phyloP scores from a whole-genome alignment of 495 filamentous ascomycete genomes.

The Aspergillus cristatus region DNA sequence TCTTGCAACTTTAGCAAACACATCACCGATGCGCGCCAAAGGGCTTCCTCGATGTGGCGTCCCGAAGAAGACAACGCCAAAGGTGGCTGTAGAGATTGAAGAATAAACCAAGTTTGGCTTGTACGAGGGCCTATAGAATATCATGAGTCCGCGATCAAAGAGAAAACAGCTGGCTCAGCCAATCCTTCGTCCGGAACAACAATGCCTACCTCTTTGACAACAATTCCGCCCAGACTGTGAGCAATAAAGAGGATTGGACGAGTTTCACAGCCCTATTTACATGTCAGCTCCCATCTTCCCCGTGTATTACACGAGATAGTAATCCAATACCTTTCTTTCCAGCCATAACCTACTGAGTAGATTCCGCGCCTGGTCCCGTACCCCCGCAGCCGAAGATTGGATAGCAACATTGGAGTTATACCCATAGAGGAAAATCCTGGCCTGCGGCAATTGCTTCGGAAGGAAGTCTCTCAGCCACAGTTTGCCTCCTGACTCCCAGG shows the following conservation, averaged over 20 bases:
- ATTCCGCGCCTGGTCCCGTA: slow-evolving; percentile 23
- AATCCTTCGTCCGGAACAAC: too few species aligned
- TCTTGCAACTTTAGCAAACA: slow-evolving; percentile 14
- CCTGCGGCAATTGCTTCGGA: slow-evolving; percentile 17
- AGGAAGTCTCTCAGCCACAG: slow-evolving; percentile 31
- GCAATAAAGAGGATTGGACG: slow-evolving; percentile 11
- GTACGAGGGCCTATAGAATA: slow-evolving; percentile 9
- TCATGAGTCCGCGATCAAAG: neutral
- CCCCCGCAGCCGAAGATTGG: slow-evolving; percentile 14
- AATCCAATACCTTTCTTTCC: slow-evolving; percentile 5
- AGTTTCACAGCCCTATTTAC: slow-evolving; percentile 2
- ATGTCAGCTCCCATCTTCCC: neutral
- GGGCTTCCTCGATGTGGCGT: slow-evolving; percentile 11
- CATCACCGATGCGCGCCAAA: slow-evolving; percentile 13
- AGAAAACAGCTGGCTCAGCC: neutral
- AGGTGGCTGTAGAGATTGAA: slow-evolving; percentile 15
- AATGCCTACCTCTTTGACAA: slow-evolving; percentile 9
- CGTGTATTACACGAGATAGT: neutral
- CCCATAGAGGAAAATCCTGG: slow-evolving; percentile 26
- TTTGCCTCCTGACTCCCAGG: slow-evolving; percentile 18
- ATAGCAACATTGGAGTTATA: slow-evolving; percentile 30
- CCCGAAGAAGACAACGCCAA: slow-evolving; percentile 15
- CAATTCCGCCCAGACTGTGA: slow-evolving; percentile 11
- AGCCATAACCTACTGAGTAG: slow-evolving; percentile 15
- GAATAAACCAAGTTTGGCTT: slow-evolving; percentile 14